Percentiles rank a stretch among this genome's conserved stretches.
These are phyloP conservation scores for Viola pubescens DNA, from an alignment of 441 rosid species.

Conservation along the genomic window DNA sequence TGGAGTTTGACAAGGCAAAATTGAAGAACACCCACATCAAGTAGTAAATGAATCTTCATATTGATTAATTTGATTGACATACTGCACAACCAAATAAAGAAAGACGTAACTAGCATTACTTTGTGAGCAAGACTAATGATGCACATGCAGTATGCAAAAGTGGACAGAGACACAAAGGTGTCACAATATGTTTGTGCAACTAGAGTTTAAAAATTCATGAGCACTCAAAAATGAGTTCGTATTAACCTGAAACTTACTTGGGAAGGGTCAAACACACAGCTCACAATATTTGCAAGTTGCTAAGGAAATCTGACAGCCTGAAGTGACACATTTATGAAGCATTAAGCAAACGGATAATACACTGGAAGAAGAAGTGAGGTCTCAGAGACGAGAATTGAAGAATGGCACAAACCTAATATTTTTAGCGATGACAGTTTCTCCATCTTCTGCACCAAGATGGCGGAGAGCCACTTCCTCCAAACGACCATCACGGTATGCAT, in stretches of 20 bases:
- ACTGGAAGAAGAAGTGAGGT: background rate
- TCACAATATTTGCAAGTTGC: conserved; percentile 48
- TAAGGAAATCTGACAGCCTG: conserved; percentile 72
- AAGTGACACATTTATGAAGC: conserved; percentile 5
- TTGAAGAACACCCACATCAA: conserved; percentile 12
- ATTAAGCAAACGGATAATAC: background rate
- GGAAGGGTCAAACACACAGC: conserved; percentile 14
- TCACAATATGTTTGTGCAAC: background rate
- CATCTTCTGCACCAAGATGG: conserved; percentile 67
- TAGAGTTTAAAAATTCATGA: background rate
- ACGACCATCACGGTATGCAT: conserved; percentile 63
- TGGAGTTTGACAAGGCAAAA: background rate
- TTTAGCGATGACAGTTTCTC: conserved; percentile 51
- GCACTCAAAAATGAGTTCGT: background rate
- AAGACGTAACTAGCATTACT: background rate
- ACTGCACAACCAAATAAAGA: background rate
- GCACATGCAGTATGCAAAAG: background rate
- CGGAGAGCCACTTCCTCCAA: conserved; percentile 65
- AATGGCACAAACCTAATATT: conserved; percentile 37
- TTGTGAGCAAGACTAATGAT: background rate
- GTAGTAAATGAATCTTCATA: conserved; percentile 6
- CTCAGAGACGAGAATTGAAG: background rate
- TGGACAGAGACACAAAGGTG: background rate
- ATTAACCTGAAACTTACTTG: conserved; percentile 27
- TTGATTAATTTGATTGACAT: conserved; percentile 7